Conservation (phyloP, 495 filamentous ascomycete species). For the Letharia columbiana region DNA sequence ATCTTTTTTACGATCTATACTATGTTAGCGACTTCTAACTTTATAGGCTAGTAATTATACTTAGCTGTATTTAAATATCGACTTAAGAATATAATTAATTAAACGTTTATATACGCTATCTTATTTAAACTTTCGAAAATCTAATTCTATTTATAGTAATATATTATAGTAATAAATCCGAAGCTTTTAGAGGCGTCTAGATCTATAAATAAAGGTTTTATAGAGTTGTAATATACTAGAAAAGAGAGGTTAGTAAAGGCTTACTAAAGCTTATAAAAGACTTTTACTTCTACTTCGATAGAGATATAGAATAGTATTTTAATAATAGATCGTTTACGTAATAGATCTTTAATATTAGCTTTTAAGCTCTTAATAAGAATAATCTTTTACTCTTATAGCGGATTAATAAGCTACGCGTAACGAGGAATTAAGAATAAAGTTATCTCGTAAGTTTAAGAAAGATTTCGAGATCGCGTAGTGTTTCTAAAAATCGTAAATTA, state of each 20-base stretch:
- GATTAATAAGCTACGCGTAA: conserved; percentile 1
- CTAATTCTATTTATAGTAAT: neutral
- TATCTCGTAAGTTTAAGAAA: neutral
- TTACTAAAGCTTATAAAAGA: neutral
- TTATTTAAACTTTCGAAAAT: too few relatives aligned
- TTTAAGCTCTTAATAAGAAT: neutral
- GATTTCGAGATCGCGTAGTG: conserved; percentile 5
- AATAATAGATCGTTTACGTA: neutral
- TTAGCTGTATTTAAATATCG: neutral
- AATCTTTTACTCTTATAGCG: neutral
- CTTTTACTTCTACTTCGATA: neutral
- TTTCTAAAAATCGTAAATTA: neutral
- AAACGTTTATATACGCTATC: too few relatives aligned
- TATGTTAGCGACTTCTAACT: neutral
- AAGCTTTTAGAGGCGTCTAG: neutral
- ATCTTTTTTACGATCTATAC: conserved; percentile 3
- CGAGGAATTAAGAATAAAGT: neutral
- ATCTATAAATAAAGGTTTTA: neutral
- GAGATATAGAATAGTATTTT: neutral
- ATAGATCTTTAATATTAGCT: neutral
- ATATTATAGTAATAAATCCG: neutral
- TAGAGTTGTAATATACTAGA: neutral
- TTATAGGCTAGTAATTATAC: neutral
- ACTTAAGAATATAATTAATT: conserved; percentile 9
- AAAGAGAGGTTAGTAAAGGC: neutral